phyloP scores from a whole-genome alignment of 108 stramenopile species.

The Nitzschia palea region DNA sequence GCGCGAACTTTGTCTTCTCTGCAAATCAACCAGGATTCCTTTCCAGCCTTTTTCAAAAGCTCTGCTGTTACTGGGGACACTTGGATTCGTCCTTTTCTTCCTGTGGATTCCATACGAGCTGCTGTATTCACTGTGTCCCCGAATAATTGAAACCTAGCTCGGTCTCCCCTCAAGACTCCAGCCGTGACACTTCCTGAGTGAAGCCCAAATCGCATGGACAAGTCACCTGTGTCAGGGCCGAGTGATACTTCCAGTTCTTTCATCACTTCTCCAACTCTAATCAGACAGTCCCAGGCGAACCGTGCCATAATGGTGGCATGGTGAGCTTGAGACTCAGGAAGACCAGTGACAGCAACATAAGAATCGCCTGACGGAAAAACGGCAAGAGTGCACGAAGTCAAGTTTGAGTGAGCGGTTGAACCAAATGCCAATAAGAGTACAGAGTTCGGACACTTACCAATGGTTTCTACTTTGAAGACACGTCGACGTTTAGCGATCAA shows the following conservation, averaged over 20 bases:
- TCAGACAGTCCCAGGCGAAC: slow-evolving; percentile 2
- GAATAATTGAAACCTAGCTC: slow-evolving; percentile 30
- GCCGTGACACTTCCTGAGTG: slow-evolving; percentile 8
- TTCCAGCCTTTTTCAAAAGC: slow-evolving; percentile 29
- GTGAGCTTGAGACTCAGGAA: background rate
- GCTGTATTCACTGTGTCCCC: slow-evolving; percentile 49
- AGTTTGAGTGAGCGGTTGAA: too few species aligned
- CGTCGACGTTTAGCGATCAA: slow-evolving; percentile 5
- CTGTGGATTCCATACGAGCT: slow-evolving; percentile 54
- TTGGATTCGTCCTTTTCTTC: slow-evolving; percentile 37
- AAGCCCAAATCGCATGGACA: slow-evolving; percentile 17
- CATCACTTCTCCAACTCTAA: background rate
- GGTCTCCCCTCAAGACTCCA: slow-evolving; percentile 21
- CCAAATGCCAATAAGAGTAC: too few species aligned
- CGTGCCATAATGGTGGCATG: slow-evolving; percentile 4
- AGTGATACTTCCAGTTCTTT: background rate
- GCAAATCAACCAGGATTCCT: slow-evolving; percentile 33
- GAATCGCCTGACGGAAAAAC: slow-evolving; percentile 13
- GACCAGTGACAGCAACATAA: slow-evolving; percentile 6
- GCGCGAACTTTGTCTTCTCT: slow-evolving; percentile 33
- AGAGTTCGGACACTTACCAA: too few species aligned
- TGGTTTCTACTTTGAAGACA: slow-evolving; percentile 17
- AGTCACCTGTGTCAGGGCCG: slow-evolving; percentile 13
- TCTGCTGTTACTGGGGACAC: slow-evolving; percentile 45
- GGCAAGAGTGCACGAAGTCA: too few species aligned